phyloP scores from a whole-genome alignment of 176 grass and related monocot genomes.

The Bolboschoenus planiculmis region DNA sequence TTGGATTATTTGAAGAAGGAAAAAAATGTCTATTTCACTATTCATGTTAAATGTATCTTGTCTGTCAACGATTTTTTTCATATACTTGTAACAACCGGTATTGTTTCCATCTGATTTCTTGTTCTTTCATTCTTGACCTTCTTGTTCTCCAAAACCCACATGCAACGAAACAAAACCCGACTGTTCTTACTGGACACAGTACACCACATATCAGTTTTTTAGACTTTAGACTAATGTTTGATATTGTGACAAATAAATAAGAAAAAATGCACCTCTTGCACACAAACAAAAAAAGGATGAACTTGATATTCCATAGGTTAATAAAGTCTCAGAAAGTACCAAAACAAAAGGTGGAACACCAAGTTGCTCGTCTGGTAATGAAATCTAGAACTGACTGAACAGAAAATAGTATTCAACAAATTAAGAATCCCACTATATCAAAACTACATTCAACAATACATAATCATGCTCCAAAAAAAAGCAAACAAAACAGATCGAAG shows the following conservation, averaged over 20 bases:
- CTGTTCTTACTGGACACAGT: no score
- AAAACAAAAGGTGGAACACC: background rate
- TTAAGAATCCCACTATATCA: background rate
- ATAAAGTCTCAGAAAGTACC: background rate
- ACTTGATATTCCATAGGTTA: background rate
- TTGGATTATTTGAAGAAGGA: no score
- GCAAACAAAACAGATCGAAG: background rate
- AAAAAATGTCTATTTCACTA: no score
- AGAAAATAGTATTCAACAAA: background rate
- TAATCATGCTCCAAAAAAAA: background rate
- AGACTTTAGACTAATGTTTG: background rate
- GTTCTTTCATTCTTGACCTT: background rate
- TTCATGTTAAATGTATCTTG: no score
- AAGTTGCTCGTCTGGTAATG: background rate
- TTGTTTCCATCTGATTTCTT: background rate
- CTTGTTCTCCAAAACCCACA: background rate
- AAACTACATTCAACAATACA: constrained; percentile 4
- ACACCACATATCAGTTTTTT: background rate
- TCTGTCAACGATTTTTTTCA: no score
- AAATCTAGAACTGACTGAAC: background rate
- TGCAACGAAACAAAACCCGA: background rate
- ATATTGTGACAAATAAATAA: background rate
- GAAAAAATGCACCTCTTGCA: background rate
- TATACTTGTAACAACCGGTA: background rate
- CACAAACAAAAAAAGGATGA: background rate